Evolutionary conservation across 805 yeast genomes (phyloP).

Genomic region (Nakazawaea molendinolei): DNA sequence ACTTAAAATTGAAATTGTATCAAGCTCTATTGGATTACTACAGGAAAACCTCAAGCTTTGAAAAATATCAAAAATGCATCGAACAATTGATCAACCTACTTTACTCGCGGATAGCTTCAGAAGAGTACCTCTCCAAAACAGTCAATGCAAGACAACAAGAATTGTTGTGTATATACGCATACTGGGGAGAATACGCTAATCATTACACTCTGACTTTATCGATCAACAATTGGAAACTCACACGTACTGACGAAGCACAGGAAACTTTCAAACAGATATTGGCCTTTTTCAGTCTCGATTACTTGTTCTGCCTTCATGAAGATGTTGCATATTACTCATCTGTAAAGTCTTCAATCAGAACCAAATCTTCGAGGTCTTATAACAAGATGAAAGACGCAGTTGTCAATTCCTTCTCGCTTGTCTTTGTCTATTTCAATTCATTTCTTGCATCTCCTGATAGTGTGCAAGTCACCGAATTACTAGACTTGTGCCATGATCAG

Average conservation of each 20-base stretch:
- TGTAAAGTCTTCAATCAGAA: conserved; percentile 32
- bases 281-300: conserved; percentile 35
- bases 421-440: conserved; percentile 31
- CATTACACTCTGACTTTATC: conserved; percentile 26
- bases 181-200: conserved; percentile 44
- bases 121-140: conserved; percentile 17
- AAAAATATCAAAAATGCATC: conserved; percentile 41
- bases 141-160: conserved; percentile 31
- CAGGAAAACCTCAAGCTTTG: conserved; percentile 21
- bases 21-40: conserved; percentile 58
- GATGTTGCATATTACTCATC: conserved; percentile 36
- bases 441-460: conserved; percentile 14
- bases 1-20: conserved; percentile 71
- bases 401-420: conserved; percentile 29
- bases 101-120: conserved; percentile 27
- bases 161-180: conserved; percentile 44
- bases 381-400: conserved; percentile 39
- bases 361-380: conserved; percentile 36
- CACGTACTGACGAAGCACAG: neutral
- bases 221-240: conserved; percentile 28
- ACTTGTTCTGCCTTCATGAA: conserved; percentile 45
- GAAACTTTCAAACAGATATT: conserved; percentile 18
- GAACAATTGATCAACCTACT: conserved; percentile 43
- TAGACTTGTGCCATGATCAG: conserved; percentile 63
- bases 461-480: conserved; percentile 33